phyloP scores from a whole-genome alignment of 495 filamentous ascomycete species.

The Xylaria longipes region DNA sequence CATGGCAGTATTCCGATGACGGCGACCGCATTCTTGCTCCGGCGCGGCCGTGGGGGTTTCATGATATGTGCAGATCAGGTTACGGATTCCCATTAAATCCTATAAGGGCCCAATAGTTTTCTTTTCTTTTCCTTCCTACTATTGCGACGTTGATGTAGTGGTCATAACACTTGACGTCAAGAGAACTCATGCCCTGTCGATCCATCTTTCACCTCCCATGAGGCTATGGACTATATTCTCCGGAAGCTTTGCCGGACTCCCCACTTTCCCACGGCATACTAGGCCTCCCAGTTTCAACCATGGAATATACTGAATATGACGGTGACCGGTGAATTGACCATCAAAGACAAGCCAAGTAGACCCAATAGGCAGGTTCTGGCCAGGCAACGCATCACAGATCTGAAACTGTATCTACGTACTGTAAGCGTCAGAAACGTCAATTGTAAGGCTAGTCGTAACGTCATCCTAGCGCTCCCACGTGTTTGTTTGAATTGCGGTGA shows the following conservation, averaged over 20 bases:
- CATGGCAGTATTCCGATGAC: neutral
- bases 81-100: neutral
- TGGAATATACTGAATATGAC: neutral
- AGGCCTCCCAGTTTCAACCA: neutral
- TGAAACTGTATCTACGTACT: slow-evolving; percentile 5
- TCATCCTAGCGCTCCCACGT: neutral
- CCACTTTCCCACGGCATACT: neutral
- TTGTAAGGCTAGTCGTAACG: neutral
- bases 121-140: neutral
- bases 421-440: neutral
- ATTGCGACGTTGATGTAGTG: neutral
- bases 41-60: neutral
- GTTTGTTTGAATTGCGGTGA: neutral
- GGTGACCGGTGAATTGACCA: neutral
- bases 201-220: neutral
- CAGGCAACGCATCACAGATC: neutral
- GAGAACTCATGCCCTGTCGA: neutral
- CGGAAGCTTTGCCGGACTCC: neutral
- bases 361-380: neutral
- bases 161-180: neutral
- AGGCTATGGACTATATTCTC: neutral
- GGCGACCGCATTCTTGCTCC: neutral
- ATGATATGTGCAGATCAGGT: neutral
- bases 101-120: neutral
- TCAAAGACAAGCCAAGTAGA: neutral